Conservation (phyloP, 176 grass and related monocot species). For the Rhipidocladum racemiflorum region DNA sequence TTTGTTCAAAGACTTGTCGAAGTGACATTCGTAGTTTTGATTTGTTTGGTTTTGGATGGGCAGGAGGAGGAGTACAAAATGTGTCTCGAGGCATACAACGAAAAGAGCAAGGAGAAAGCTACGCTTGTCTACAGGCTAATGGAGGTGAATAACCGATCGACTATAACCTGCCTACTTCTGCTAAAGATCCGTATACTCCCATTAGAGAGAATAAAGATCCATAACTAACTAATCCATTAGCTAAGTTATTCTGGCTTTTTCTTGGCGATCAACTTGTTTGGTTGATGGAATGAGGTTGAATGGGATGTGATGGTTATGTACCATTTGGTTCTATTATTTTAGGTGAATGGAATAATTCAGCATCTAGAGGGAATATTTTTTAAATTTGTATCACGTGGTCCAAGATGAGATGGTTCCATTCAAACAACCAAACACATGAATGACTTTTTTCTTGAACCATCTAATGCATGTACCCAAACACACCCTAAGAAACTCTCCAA, state of each 20-base stretch:
- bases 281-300: too few relatives aligned
- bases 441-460: too few relatives aligned
- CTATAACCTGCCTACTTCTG: background rate
- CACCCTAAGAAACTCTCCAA: too few relatives aligned
- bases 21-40: background rate
- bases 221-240: background rate
- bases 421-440: too few relatives aligned
- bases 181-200: background rate
- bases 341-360: too few relatives aligned
- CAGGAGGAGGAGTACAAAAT: slow-evolving; percentile 48
- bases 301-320: too few relatives aligned
- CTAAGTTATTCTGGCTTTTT: background rate
- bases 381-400: too few relatives aligned
- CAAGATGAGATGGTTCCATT: too few relatives aligned
- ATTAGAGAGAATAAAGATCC: background rate
- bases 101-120: slow-evolving; percentile 45
- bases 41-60: background rate
- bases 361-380: too few relatives aligned
- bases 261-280: background rate
- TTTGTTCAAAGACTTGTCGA: background rate
- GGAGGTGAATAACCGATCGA: slow-evolving; percentile 2
- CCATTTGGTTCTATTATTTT: too few relatives aligned
- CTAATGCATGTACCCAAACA: too few relatives aligned
- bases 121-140: slow-evolving; percentile 36
- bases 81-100: slow-evolving; percentile 35